Percentiles rank a stretch among this genome's conserved stretches.
phyloP scores from a whole-genome alignment of 2,329 filamentous ascomycete genomes.

The Curvularia verruculosa region DNA sequence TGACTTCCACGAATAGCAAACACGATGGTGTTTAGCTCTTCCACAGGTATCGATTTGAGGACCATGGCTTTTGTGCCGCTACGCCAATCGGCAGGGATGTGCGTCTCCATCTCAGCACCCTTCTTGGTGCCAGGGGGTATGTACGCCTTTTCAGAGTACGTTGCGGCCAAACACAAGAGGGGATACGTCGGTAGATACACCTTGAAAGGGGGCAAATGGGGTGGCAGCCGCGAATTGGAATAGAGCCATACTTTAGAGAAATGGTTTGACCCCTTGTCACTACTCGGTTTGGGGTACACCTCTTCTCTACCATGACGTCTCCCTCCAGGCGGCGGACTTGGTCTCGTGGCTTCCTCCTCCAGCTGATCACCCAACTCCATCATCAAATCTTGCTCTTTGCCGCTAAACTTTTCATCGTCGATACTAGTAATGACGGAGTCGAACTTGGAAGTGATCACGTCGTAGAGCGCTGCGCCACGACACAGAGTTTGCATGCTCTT shows the following conservation, averaged over 20 bases:
- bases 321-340: constrained; percentile 23
- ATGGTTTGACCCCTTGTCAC: constrained; percentile 40
- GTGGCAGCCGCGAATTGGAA: constrained; percentile 75
- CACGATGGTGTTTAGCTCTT: constrained; percentile 78
- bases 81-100: constrained; percentile 73
- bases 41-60: constrained; percentile 79
- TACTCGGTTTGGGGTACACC: constrained; percentile 21
- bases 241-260: constrained; percentile 82
- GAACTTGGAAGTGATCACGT: constrained; percentile 67
- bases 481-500: constrained; percentile 48
- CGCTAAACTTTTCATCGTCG: constrained; percentile 65
- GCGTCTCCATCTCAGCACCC: constrained; percentile 67
- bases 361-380: constrained; percentile 26
- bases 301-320: constrained; percentile 22
- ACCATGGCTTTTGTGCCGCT: constrained; percentile 84
- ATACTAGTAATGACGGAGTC: constrained; percentile 74
- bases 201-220: constrained; percentile 69
- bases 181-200: constrained; percentile 79
- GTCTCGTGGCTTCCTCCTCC: constrained; percentile 18
- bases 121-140: constrained; percentile 59
- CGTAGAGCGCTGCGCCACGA: constrained; percentile 56
- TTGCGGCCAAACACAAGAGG: constrained; percentile 77
- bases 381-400: constrained; percentile 60
- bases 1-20: constrained; percentile 84
- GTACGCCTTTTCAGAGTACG: constrained; percentile 79